Conservation (phyloP, 768 basidiomycete genomes). For the Collybia mongolica region DNA sequence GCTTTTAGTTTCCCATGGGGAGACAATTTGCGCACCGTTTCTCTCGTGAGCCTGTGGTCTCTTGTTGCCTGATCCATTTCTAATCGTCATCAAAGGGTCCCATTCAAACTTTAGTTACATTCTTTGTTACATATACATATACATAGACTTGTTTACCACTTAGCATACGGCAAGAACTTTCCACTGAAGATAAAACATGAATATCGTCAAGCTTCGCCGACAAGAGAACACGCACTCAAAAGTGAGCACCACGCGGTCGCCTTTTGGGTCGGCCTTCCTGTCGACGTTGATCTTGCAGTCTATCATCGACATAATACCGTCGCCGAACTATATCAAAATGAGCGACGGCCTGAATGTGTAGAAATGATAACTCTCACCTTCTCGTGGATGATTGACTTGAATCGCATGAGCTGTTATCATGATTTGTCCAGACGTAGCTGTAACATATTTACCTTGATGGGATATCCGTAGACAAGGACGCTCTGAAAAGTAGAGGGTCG, state of each 20-base stretch:
- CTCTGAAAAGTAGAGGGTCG: conserved; percentile 34
- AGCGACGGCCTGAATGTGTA: neutral
- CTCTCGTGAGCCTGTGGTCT: no score
- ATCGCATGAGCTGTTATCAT: neutral
- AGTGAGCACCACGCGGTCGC: conserved; percentile 75
- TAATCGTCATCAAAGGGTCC: no score
- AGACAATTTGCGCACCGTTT: no score
- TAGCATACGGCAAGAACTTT: conserved; percentile 74
- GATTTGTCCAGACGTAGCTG: conserved; percentile 1
- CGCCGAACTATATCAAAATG: conserved; percentile 58
- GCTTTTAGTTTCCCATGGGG: no score
- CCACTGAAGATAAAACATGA: conserved; percentile 43
- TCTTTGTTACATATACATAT: neutral
- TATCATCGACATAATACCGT: conserved; percentile 89
- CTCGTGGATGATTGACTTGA: conserved; percentile 72
- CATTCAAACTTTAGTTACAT: neutral
- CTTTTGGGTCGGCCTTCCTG: conserved; percentile 73
- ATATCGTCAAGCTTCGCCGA: neutral
- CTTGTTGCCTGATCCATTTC: no score
- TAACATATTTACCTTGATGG: conserved; percentile 59
- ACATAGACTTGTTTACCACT: conserved; percentile 46
- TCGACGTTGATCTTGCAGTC: conserved; percentile 72
- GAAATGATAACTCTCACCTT: conserved; percentile 39
- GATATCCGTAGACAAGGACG: conserved; percentile 74
- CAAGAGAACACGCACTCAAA: conserved; percentile 60